Evolutionary conservation across 2,329 filamentous ascomycete species (phyloP), one percentile per base, ranked within the genome.

Genomic region (Neonectria ditissima): DNA sequence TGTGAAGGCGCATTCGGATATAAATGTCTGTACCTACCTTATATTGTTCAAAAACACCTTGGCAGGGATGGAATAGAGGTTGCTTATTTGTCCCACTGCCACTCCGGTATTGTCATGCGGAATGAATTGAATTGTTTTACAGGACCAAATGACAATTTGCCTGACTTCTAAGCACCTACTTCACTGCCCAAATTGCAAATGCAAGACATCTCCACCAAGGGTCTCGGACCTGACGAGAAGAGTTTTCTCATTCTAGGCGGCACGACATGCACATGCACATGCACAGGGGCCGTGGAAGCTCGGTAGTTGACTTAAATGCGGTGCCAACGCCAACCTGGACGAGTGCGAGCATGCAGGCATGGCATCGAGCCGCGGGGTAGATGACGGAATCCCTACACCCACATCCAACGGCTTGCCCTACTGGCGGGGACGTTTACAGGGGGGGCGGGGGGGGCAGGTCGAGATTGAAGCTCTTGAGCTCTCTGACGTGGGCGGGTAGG

Each of bases 1-100:
- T 97, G 81, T 97, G 87, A 74, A 67, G 30, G 52, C 32, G 34
- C 34, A 28, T n/a, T 47, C 37, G 20, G 16, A 28, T 51, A 53
- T 26, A 24, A 32, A 48, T 39, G n/a, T 32, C 22, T 47, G 24
- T 45, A 50, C 50, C 18, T 39, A 39, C 47, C 24, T 57, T 57
- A 22, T 14, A 22, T 41, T 57, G 53, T 54, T 43, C 39, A 56
- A 56, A 58, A 57, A 56, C 47, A 56, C 32, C 59, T 41, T 37
- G 47, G 39, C 59, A 48, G 47, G 59, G 32, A 53, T 57, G 41
- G 16, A 52, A 47, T 48, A 54, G 41, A 62, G 48, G 59, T 20
- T 37, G 39, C 37, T 55, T 34, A 34, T 51, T 44, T 39, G 28
- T 50, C 26, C 48, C 30, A 30, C 26, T 41, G 32, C 47, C 8